These are phyloP conservation scores for Rhizopogon rudus DNA, from an alignment of 768 basidiomycete species.

Conservation along the genomic window DNA sequence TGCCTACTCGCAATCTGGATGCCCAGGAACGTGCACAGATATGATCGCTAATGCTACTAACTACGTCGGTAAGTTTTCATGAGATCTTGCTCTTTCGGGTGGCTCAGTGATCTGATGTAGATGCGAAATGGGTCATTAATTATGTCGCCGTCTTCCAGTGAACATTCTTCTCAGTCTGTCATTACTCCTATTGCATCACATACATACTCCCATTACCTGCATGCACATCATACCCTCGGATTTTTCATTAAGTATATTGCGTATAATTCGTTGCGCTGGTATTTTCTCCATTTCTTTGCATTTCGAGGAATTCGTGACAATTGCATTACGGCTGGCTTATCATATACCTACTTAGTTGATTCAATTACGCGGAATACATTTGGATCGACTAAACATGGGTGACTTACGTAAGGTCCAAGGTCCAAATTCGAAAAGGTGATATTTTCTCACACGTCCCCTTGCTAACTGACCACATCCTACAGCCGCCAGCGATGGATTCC, in stretches of 20 bases:
- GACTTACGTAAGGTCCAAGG: background rate
- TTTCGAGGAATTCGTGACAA: background rate
- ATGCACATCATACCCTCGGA: background rate
- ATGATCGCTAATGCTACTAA: conserved; percentile 53
- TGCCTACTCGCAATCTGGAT: conserved; percentile 25
- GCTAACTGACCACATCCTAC: conserved; percentile 23
- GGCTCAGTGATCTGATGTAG: conserved; percentile 22
- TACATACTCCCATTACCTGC: background rate
- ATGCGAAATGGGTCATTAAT: conserved; percentile 53
- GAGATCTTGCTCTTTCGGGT: background rate
- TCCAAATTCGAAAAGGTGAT: conserved; percentile 20
- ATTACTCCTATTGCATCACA: background rate
- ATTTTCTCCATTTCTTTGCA: conserved; percentile 5
- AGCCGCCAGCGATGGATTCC: conserved; percentile 25
- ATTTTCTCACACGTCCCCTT: conserved; percentile 23
- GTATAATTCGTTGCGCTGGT: conserved; percentile 1
- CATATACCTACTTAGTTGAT: background rate
- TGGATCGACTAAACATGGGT: too few species aligned
- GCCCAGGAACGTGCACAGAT: conserved; percentile 39
- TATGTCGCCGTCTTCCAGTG: conserved; percentile 50
- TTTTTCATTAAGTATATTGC: background rate
- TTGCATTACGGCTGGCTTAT: too few species aligned
- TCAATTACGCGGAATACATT: background rate
- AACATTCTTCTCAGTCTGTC: background rate
- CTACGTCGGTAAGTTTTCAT: conserved; percentile 37